These are phyloP conservation scores for Umbelopsis sp. DNA, from an alignment of 192 early-diverging fungal genomes.

Conservation along the genomic window DNA sequence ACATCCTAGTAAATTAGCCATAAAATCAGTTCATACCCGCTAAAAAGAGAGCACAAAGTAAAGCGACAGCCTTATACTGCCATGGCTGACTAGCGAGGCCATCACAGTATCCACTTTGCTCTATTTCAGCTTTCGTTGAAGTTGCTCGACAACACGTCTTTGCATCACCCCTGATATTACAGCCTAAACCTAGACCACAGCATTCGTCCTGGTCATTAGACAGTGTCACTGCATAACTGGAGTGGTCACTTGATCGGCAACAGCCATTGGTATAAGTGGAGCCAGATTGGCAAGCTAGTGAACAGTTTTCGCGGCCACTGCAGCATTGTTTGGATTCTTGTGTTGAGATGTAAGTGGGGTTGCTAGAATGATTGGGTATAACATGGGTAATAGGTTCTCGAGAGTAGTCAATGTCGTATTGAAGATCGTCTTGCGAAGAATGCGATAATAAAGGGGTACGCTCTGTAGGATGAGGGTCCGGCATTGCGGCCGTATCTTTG, in stretches of 20 bases:
- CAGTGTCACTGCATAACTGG: background rate
- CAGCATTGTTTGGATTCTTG: slow-evolving; percentile 18
- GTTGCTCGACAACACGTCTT: background rate
- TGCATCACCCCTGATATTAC: background rate
- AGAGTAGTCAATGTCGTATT: background rate
- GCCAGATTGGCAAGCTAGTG: background rate
- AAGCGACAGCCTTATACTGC: slow-evolving; percentile 58
- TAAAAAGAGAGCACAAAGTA: slow-evolving; percentile 59
- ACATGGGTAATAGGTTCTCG: slow-evolving; percentile 17
- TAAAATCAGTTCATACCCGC: slow-evolving; percentile 46
- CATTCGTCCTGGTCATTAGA: background rate
- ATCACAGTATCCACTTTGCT: background rate
- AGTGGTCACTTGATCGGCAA: slow-evolving; percentile 3
- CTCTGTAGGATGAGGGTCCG: background rate
- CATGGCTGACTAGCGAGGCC: slow-evolving; percentile 32
- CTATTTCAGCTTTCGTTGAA: background rate
- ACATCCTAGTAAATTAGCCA: background rate
- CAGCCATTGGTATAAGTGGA: background rate
- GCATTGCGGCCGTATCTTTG: background rate
- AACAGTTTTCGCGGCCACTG: background rate
- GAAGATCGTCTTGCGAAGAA: background rate
- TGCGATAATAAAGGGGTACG: background rate
- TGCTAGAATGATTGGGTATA: background rate
- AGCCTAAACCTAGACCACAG: slow-evolving; percentile 14
- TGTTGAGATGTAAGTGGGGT: slow-evolving; percentile 18